Conservation (phyloP, 805 yeast species). For the Candida pini region DNA sequence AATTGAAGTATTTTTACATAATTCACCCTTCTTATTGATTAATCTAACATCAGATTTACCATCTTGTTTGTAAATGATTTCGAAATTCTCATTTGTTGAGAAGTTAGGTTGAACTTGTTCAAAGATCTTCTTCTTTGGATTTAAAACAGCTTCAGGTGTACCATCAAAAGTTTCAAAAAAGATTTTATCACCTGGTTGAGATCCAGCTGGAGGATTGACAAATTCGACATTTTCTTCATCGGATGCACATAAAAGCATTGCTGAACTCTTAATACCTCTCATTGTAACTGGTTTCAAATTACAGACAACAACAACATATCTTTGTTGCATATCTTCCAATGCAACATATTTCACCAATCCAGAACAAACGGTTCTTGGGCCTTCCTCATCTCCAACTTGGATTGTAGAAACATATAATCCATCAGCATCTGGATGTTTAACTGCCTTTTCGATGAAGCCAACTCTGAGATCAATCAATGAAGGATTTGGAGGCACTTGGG, state of each 20-base stretch:
- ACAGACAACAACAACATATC: slow-evolving; percentile 86
- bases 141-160: slow-evolving; percentile 84
- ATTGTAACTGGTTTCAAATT: slow-evolving; percentile 96
- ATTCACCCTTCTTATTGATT: slow-evolving; percentile 74
- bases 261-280: slow-evolving; percentile 95
- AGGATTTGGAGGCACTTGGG: slow-evolving; percentile 69
- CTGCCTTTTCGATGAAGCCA: slow-evolving; percentile 94
- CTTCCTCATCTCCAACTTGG: slow-evolving; percentile 92
- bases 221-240: slow-evolving; percentile 76
- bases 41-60: slow-evolving; percentile 70
- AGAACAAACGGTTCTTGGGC: slow-evolving; percentile 97
- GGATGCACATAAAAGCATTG: slow-evolving; percentile 96
- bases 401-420: slow-evolving; percentile 93
- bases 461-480: slow-evolving; percentile 88
- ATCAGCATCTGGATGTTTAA: slow-evolving; percentile 98
- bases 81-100: slow-evolving; percentile 68
- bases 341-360: slow-evolving; percentile 89
- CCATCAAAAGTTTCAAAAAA: slow-evolving; percentile 90
- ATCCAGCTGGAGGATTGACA: slow-evolving; percentile 88
- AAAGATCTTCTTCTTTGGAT: slow-evolving; percentile 98
- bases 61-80: slow-evolving; percentile 74
- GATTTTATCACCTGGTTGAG: slow-evolving; percentile 93
- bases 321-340: slow-evolving; percentile 91
- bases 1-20: slow-evolving; percentile 66
- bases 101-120: slow-evolving; percentile 91